Evolutionary conservation across 2,329 filamentous ascomycete genomes (phyloP).

Genomic region (Microdochium paspali): DNA sequence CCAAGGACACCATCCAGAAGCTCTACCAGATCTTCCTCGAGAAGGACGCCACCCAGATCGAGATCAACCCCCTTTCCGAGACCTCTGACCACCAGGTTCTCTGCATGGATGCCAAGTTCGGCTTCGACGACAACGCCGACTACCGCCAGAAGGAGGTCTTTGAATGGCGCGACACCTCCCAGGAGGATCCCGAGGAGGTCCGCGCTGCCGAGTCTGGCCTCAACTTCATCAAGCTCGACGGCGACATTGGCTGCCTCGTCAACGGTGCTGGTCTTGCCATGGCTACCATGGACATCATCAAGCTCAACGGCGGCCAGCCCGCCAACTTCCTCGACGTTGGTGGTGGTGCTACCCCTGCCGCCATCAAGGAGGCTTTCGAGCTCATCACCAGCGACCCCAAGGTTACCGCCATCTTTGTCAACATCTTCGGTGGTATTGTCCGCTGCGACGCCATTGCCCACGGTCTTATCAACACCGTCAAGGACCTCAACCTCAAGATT

Average conservation of each 20-base stretch:
- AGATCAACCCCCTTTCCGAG: conserved; percentile 98
- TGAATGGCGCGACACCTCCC: conserved; percentile 82
- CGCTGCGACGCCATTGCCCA: conserved; percentile 95
- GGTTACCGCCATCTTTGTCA: conserved; percentile 98
- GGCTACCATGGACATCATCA: conserved; percentile 99
- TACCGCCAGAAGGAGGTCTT: conserved; percentile 98
- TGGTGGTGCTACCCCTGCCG: conserved; percentile 90
- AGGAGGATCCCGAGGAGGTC: conserved; percentile 97
- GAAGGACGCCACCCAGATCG: conserved; percentile 97
- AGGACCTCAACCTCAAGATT: conserved; percentile 90
- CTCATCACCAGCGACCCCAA: conserved; percentile 98
- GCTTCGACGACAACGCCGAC: conserved; percentile 97
- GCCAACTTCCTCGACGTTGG: conserved; percentile 99
- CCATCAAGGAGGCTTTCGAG: conserved; percentile 96
- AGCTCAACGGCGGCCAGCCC: conserved; percentile 91
- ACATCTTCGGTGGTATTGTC: conserved; percentile 99
- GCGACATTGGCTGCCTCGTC: conserved; percentile 97
- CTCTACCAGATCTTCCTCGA: conserved; percentile 98
- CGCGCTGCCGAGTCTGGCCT: conserved; percentile 89
- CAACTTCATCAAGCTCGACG: conserved; percentile 99
- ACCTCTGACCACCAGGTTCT: conserved; percentile 97
- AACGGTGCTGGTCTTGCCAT: conserved; percentile 98
- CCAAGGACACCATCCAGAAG: conserved; percentile 95
- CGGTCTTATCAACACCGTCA: conserved; percentile 88
- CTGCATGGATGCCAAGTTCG: conserved; percentile 99